A percentile compares a stretch with the other conserved stretches of the same genome.
Evolutionary conservation across 495 filamentous ascomycete genomes (phyloP).

Genomic region (Penicillium robsamsonii): DNA sequence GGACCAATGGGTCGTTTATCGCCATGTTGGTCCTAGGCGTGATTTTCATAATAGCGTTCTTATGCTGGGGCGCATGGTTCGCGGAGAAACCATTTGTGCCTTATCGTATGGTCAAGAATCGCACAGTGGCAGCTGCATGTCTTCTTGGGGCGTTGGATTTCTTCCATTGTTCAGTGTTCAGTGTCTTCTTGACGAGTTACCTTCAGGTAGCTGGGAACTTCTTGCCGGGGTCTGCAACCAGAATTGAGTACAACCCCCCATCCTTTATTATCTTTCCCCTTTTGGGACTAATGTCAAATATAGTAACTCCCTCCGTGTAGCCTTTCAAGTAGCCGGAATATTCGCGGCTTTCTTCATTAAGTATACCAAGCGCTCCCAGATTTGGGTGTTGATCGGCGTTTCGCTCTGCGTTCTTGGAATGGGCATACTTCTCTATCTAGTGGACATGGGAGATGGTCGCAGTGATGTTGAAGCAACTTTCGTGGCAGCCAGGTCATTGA

Average conservation of each 20-base stretch:
- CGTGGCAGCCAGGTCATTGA: slow-evolving; percentile 23
- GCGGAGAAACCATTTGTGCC: slow-evolving; percentile 72
- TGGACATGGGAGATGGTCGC: slow-evolving; percentile 22
- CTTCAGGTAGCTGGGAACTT: slow-evolving; percentile 26
- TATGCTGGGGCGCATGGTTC: slow-evolving; percentile 58
- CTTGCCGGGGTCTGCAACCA: slow-evolving; percentile 18
- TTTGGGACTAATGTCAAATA: background rate
- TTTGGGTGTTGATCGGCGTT: slow-evolving; percentile 26
- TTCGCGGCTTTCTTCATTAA: slow-evolving; percentile 29
- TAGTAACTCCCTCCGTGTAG: slow-evolving; percentile 27
- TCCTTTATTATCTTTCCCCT: background rate
- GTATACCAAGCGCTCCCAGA: slow-evolving; percentile 26
- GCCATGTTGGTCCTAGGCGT: slow-evolving; percentile 62
- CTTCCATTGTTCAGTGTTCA: slow-evolving; percentile 28
- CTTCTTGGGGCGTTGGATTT: slow-evolving; percentile 25
- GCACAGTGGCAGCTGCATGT: slow-evolving; percentile 52
- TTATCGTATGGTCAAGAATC: slow-evolving; percentile 61
- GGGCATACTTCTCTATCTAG: slow-evolving; percentile 27
- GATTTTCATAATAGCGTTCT: slow-evolving; percentile 54
- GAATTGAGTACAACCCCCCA: slow-evolving; percentile 21
- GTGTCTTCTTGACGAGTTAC: slow-evolving; percentile 30
- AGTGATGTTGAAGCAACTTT: slow-evolving; percentile 25
- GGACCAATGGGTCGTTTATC: slow-evolving; percentile 62
- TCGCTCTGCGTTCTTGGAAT: slow-evolving; percentile 27
- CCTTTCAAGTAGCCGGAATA: slow-evolving; percentile 27